These are phyloP conservation scores for Cladophialophora chaetospira DNA, from an alignment of 2,329 filamentous ascomycete genomes.

Conservation along the genomic window DNA sequence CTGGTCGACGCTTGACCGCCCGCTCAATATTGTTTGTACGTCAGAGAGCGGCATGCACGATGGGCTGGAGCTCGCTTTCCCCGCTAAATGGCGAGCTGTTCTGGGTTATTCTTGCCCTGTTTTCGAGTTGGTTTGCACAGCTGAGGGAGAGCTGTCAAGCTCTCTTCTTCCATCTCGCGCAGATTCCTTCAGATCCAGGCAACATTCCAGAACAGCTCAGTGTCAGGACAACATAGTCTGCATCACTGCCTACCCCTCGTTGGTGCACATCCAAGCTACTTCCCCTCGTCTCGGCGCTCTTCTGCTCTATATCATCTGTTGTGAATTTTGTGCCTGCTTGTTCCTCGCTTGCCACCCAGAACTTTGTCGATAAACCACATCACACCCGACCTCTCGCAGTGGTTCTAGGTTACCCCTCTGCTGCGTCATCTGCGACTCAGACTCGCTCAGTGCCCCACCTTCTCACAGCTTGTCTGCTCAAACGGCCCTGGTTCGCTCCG, in stretches of 20 bases:
- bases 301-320: constrained; percentile 3
- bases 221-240: not conserved
- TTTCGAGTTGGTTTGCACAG: constrained; percentile 4
- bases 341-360: constrained; percentile 14
- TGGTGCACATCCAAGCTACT: not conserved
- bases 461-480: not conserved
- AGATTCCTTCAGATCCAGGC: not conserved
- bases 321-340: constrained; percentile 1
- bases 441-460: constrained; percentile 11
- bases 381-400: not conserved
- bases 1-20: not conserved
- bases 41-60: not conserved
- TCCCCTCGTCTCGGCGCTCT: not conserved
- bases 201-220: constrained; percentile 2
- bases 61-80: not conserved
- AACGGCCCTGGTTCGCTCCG: constrained; percentile 20
- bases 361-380: constrained; percentile 1
- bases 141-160: constrained; percentile 2
- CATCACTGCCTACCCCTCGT: not conserved
- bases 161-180: not conserved
- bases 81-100: not conserved
- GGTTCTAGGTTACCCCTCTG: constrained; percentile 21
- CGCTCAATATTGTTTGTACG: not conserved
- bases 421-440: constrained; percentile 26
- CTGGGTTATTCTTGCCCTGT: constrained; percentile 14